phyloP scores from a whole-genome alignment of 2,329 filamentous ascomycete species.

The Cucurbitaria berberidis region DNA sequence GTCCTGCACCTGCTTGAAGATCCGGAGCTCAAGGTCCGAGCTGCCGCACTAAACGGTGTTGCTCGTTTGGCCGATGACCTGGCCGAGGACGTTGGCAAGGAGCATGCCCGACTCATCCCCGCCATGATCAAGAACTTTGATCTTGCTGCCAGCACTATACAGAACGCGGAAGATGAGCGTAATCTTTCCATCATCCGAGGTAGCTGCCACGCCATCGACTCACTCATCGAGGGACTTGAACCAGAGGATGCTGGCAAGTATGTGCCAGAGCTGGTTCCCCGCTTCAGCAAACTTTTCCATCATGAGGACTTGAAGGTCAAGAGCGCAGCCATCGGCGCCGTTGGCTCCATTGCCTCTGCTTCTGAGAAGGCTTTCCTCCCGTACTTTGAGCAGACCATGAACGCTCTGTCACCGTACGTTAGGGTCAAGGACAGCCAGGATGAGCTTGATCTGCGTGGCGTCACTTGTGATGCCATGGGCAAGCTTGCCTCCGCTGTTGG shows the following conservation, averaged over 20 bases:
- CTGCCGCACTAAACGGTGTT: constrained; percentile 84
- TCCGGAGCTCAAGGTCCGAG: constrained; percentile 80
- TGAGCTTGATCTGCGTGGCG: constrained; percentile 85
- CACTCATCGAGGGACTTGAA: constrained; percentile 85
- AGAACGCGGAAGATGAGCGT: constrained; percentile 70
- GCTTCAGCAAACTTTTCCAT: constrained; percentile 81
- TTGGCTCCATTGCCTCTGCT: constrained; percentile 88
- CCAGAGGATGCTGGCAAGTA: constrained; percentile 81
- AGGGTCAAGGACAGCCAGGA: constrained; percentile 87
- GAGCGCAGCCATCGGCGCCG: constrained; percentile 83
- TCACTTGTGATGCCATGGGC: constrained; percentile 90
- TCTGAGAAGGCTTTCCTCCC: constrained; percentile 83
- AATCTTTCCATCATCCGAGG: constrained; percentile 87
- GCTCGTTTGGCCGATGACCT: constrained; percentile 93
- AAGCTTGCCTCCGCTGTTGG: constrained; percentile 92
- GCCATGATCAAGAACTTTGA: constrained; percentile 88
- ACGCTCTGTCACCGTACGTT: constrained; percentile 82
- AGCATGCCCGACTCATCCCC: constrained; percentile 84
- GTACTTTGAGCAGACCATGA: constrained; percentile 92
- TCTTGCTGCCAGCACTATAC: constrained; percentile 71
- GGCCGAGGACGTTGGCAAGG: constrained; percentile 83
- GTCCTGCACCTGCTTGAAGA: constrained; percentile 85
- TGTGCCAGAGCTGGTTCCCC: constrained; percentile 79
- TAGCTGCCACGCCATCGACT: constrained; percentile 88
- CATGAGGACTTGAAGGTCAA: constrained; percentile 90